phyloP scores from a whole-genome alignment of 306 rosid genomes.

The Amphicarpaea edgeworthii region DNA sequence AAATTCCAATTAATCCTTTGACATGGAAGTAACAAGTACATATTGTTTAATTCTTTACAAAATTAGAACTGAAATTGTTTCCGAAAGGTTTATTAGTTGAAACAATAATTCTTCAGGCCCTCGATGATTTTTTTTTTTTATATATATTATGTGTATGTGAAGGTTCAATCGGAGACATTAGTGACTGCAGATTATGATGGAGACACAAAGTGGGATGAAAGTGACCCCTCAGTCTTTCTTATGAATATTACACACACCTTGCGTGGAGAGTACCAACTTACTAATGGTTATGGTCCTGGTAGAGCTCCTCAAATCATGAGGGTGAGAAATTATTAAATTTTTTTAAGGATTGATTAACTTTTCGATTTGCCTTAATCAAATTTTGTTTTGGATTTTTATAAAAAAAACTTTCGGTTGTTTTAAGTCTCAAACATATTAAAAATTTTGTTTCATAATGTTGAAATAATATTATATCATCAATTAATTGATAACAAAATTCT shows the following conservation, averaged over 20 bases:
- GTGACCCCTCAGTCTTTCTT: constrained; percentile 62
- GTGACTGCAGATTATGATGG: constrained; percentile 59
- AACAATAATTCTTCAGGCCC: background rate
- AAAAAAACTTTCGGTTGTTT: too few species aligned
- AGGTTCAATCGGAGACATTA: constrained; percentile 54
- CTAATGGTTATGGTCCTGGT: constrained; percentile 67
- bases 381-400: too few species aligned
- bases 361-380: too few species aligned
- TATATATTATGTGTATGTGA: background rate
- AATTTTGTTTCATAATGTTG: too few species aligned
- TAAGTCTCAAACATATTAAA: too few species aligned
- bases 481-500: too few species aligned
- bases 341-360: too few species aligned
- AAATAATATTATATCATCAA: too few species aligned
- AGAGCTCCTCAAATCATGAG: constrained; percentile 59
- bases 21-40: too few species aligned
- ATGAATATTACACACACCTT: constrained; percentile 18
- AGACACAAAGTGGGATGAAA: constrained; percentile 60
- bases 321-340: too few species aligned
- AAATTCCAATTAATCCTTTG: too few species aligned
- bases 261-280: constrained; percentile 66
- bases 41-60: background rate
- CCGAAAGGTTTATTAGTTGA: too few species aligned
- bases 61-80: background rate
- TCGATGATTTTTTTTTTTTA: background rate